A percentile compares a stretch with the other conserved stretches of the same genome.
Evolutionary conservation across 306 rosid genomes (phyloP).

Genomic region (Trichosanthes truncata): DNA sequence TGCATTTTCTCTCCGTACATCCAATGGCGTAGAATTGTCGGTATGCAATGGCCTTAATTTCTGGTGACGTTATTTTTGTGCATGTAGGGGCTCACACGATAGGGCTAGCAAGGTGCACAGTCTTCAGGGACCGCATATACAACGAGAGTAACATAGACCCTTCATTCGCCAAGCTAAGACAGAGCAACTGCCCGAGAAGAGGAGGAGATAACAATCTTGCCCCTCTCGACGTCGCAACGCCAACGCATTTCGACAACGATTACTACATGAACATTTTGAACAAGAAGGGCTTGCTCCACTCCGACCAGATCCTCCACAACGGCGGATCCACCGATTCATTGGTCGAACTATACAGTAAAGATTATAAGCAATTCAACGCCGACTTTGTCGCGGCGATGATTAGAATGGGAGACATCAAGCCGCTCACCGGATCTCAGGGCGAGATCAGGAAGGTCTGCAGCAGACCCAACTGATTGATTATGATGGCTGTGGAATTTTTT

Average conservation of each 20-base stretch:
- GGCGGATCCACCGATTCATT: conserved; percentile 16
- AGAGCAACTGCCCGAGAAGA: conserved; percentile 1
- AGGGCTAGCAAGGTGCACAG: conserved; percentile 17
- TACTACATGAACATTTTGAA: conserved; percentile 16
- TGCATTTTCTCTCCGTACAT: too few species aligned
- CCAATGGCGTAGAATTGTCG: too few species aligned
- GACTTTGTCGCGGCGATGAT: conserved; percentile 23
- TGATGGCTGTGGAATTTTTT: too few species aligned
- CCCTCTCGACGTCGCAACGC: conserved; percentile 4
- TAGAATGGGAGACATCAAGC: conserved; percentile 25
- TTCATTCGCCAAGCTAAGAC: not conserved
- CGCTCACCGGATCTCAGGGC: conserved; percentile 20
- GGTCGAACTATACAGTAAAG: conserved; percentile 10
- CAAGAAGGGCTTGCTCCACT: conserved; percentile 21
- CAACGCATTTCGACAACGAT: conserved; percentile 14
- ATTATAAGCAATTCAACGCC: not conserved
- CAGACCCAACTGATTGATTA: conserved; percentile 9
- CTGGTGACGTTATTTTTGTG: too few species aligned
- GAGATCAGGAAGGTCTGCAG: conserved; percentile 21
- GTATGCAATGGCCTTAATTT: too few species aligned
- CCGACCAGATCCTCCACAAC: conserved; percentile 22
- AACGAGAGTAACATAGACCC: conserved; percentile 19
- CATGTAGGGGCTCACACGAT: conserved; percentile 28
- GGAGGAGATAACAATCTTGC: conserved; percentile 15
- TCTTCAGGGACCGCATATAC: conserved; percentile 13